Base-by-base conservation (phyloP, 768 basidiomycete genomes). In the Leccinum incarnatum region DNA sequence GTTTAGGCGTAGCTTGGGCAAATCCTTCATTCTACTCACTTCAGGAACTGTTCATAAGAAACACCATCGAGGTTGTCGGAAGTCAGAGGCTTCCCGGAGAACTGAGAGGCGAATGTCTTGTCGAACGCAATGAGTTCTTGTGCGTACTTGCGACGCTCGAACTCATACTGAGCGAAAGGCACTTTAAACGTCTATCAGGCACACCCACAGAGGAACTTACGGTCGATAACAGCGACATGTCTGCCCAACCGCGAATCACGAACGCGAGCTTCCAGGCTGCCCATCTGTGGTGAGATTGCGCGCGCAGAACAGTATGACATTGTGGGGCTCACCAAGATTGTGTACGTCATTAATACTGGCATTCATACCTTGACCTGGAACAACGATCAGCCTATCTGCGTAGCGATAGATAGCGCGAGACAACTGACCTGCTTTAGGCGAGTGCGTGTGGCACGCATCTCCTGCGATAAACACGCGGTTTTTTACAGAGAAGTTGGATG, bases 391-490 rank as follows among this genome's bases (percentile, higher is more conserved):
- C 48, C 11, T n/a, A 12, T 45, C 27, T 11, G 19, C 19, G 6
- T 4, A 19, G 29, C 8, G 21, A 32, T n/a, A 21, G 15, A 47
- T n/a, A 1, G 7, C n/a, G 32, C 17, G 15, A 19, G 49, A 53
- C 17, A 30, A 65, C 65, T 57, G 48, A 73, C 77, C 76, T 54
- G 78, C 79, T 68, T 78, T 77, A 1, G 75, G 76, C 1, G 76
- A 79, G 51, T 77, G 77, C 17, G 77, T 79, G 57, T 78, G 79
- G 37, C 79, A 83, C 3, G 82, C 82, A 60, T 82, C 82, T 12
- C 84, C 83, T 0, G 79, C 83, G 50, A 85, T 83, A 62, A 84
- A 82, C 2, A 83, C 74, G 5, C 84, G 79, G 32, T 83, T 69
- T 42, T 76, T 60, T 1, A 75, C 64, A 2, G 79, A 77, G 67